Conservation (phyloP, 768 basidiomycete species). For the Pisolithus microcarpus region DNA sequence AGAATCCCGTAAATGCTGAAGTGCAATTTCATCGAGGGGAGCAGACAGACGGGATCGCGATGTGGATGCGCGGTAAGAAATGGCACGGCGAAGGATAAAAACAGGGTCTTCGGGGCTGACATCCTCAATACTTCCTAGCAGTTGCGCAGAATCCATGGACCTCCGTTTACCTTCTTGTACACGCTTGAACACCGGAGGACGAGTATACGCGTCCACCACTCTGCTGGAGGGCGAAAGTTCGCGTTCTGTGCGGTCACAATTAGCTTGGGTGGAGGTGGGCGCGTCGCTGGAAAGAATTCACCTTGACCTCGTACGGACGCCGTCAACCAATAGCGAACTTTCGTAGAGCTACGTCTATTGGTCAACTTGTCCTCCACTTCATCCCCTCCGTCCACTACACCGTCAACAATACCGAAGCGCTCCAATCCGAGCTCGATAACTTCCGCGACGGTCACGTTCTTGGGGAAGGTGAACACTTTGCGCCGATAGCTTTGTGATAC, state of each 20-base stretch:
- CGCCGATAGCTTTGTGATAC: constrained; percentile 57
- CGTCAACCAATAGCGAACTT: constrained; percentile 79
- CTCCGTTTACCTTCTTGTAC: constrained; percentile 67
- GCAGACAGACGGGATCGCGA: constrained; percentile 67
- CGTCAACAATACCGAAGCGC: constrained; percentile 89
- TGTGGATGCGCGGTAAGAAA: constrained; percentile 62
- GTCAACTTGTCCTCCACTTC: constrained; percentile 90
- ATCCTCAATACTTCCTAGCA: constrained; percentile 68
- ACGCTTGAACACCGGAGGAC: constrained; percentile 65
- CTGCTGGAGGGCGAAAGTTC: constrained; percentile 74
- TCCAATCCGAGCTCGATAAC: constrained; percentile 91
- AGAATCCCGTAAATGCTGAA: constrained; percentile 65
- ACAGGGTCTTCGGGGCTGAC: constrained; percentile 77
- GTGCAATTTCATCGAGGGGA: constrained; percentile 77
- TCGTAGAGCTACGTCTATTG: constrained; percentile 68
- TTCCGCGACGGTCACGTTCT: constrained; percentile 93
- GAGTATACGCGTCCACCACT: constrained; percentile 75
- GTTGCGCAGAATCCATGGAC: constrained; percentile 72
- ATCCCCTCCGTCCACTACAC: constrained; percentile 98
- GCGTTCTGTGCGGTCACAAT: constrained; percentile 46
- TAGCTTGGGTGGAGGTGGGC: neutral
- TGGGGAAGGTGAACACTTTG: constrained; percentile 87
- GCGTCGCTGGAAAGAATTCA: constrained; percentile 25
- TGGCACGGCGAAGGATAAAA: constrained; percentile 83
- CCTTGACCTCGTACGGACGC: constrained; percentile 58